phyloP scores from a whole-genome alignment of 1,284 basidiomycete species.

The Cutaneotrichosporon sp. region DNA sequence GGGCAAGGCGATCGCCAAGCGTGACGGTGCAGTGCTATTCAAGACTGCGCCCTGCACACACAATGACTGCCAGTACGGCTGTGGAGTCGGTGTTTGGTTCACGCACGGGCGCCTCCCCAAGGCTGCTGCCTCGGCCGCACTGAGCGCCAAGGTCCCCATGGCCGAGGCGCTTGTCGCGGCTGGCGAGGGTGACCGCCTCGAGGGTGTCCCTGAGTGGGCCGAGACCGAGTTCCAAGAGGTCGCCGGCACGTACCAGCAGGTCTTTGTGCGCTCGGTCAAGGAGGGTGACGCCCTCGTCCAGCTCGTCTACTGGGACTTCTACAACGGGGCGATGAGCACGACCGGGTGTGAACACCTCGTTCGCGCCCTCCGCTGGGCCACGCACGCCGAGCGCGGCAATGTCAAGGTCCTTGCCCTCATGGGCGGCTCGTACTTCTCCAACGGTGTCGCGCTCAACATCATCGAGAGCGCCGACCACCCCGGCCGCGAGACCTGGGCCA shows the following conservation, averaged over 20 bases:
- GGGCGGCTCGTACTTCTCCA: conserved; percentile 56
- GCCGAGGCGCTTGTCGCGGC: conserved; percentile 47
- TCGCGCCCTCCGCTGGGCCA: conserved; percentile 50
- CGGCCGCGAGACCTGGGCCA: conserved; percentile 55
- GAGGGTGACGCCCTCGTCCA: conserved; percentile 41
- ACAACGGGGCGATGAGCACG: conserved; percentile 57
- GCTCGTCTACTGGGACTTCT: conserved; percentile 56
- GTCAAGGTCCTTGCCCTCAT: conserved; percentile 54
- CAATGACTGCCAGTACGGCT: conserved; percentile 26
- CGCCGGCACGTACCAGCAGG: conserved; percentile 54
- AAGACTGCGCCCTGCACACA: conserved; percentile 36
- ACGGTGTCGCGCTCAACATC: conserved; percentile 57
- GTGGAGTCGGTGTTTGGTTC: conserved; percentile 54
- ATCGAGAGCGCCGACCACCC: conserved; percentile 54
- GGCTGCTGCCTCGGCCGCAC: conserved; percentile 41
- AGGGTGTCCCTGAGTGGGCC: conserved; percentile 51
- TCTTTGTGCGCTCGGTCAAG: conserved; percentile 52
- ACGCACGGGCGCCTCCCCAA: conserved; percentile 55
- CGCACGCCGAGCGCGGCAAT: conserved; percentile 39
- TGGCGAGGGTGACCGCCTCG: conserved; percentile 41
- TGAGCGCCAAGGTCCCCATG: conserved; percentile 56
- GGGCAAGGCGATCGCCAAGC: conserved; percentile 52
- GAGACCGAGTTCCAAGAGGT: conserved; percentile 35
- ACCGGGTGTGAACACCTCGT: conserved; percentile 53
- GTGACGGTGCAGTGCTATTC: conserved; percentile 55